Evolutionary conservation across 176 grass and related monocot genomes (phyloP), one percentile per base, ranked within the genome.

Genomic region (Elymus sibiricus): DNA sequence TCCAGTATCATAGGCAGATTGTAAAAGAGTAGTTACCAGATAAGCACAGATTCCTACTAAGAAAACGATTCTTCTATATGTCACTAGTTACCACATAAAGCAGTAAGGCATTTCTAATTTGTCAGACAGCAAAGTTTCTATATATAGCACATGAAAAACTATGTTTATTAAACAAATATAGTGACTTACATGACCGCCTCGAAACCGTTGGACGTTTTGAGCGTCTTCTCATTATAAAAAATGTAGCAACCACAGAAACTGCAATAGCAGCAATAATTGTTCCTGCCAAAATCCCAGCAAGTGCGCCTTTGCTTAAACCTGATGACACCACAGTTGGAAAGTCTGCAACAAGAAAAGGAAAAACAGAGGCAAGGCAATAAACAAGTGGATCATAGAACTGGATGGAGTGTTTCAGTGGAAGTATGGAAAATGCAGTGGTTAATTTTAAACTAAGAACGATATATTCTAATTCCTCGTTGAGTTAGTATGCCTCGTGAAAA

Each of bases 221-320:
- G 68, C 53, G 79, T 65, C 53, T 93, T 87, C 83, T 98, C 86
- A 93, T 90, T 82, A 98, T 85, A 83, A 95, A 81, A 88, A 95
- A 16, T 21, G 97, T 98, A 78, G 76, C 66, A 46, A 87, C 53
- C 75, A 86, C 84, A 68, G 94, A 92, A 37, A 88, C 5, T 86
- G 76, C 83, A 74, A 86, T 66, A 65, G 90, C 92, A 92, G 78
- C 88, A 84, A 53, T 22, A 64, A 88, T 75, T 60, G 85, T 35
- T 26, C 90, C 92, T 69, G 70, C 77, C 77, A 94, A 78, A 82
- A 96, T 94, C 13, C 90, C 90, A 35, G 77, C 93, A 69, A 98
- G 82, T 76, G 86, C 87, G 29, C 94, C 47, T 65, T 34, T 92
- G 76, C 76, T 98, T 87, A 98, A 87, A 85, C 86, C 86, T 82